A percentile compares a stretch with the other conserved stretches of the same genome.
phyloP scores from a whole-genome alignment of 1,284 basidiomycete genomes.

The Lentinula novae-zelandiae region DNA sequence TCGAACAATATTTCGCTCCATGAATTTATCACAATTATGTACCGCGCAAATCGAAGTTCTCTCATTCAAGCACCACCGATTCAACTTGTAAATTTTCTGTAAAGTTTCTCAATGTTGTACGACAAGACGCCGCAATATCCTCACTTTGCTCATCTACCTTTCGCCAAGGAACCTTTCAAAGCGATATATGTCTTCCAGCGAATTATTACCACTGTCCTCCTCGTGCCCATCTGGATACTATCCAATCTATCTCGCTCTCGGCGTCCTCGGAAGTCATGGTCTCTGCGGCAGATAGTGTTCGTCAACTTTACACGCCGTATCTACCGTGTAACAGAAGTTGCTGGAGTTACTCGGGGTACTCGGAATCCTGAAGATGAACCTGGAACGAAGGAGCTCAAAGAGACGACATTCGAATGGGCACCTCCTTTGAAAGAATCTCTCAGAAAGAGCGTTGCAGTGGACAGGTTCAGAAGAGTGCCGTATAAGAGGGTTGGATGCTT shows the following conservation, averaged over 20 bases:
- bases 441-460: constrained; percentile 38
- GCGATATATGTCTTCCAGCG: constrained; percentile 43
- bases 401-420: constrained; percentile 47
- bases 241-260: constrained; percentile 32
- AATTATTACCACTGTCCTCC: constrained; percentile 40
- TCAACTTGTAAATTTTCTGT: not conserved
- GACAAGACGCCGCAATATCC: constrained; percentile 15
- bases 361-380: constrained; percentile 36
- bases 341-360: constrained; percentile 49
- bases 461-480: constrained; percentile 25
- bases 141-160: constrained; percentile 36
- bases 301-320: constrained; percentile 49
- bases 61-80: not conserved
- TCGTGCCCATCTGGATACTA: constrained; percentile 40
- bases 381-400: constrained; percentile 28
- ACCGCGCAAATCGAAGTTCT: not conserved
- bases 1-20: not conserved
- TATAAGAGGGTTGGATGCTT: constrained; percentile 44
- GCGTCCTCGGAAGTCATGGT: constrained; percentile 47
- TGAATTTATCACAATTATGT: not conserved
- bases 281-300: constrained; percentile 41
- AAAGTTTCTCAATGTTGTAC: not conserved
- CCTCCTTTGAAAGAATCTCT: constrained; percentile 35
- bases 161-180: constrained; percentile 43
- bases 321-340: constrained; percentile 49